Conservation (phyloP, 2,329 filamentous ascomycete species). For the Penicillium sp. region DNA sequence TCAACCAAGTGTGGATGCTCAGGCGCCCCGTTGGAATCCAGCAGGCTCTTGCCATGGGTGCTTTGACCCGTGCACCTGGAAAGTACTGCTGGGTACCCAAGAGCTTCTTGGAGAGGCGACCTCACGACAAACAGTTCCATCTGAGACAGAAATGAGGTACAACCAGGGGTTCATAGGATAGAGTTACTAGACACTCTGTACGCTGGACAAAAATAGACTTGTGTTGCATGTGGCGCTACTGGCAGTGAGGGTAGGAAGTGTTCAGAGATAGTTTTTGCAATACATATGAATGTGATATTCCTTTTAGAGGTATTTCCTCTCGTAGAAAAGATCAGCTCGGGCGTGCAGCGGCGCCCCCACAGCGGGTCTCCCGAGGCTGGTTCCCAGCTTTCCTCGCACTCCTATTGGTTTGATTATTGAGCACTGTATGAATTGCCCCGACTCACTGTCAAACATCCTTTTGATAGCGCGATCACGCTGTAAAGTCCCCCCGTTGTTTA, state of each 20-base stretch:
- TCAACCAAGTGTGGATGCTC: slow-evolving; percentile 4
- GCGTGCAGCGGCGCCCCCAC: too few species aligned
- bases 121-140: neutral
- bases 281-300: too few species aligned
- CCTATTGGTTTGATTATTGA: slow-evolving; percentile 8
- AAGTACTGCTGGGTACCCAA: slow-evolving; percentile 1
- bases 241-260: too few species aligned
- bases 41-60: neutral
- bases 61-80: neutral
- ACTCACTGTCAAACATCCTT: neutral
- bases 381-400: neutral
- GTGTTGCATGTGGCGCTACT: too few species aligned
- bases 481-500: neutral
- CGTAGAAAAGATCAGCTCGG: too few species aligned
- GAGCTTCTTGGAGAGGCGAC: neutral
- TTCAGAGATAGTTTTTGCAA: too few species aligned
- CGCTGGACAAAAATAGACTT: neutral
- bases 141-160: neutral
- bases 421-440: neutral
- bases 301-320: too few species aligned
- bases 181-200: neutral
- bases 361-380: neutral
- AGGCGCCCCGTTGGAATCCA: neutral
- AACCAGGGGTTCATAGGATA: too few species aligned
- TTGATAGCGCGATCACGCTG: neutral